These are phyloP conservation scores for Cymbopogon citratus DNA, from an alignment of 176 grass and related monocot genomes.

Conservation along the genomic window DNA sequence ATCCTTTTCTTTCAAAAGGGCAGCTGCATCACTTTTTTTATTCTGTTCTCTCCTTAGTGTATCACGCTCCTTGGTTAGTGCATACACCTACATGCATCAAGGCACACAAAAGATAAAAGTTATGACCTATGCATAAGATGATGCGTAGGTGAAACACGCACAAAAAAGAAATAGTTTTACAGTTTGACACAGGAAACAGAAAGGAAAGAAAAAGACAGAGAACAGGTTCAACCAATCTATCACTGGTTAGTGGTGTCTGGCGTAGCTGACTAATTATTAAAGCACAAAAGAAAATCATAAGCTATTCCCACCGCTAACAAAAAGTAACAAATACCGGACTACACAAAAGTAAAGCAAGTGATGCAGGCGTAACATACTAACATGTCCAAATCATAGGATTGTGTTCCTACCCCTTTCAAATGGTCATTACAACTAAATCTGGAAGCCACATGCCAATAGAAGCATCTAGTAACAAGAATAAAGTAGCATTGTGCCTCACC, in stretches of 20 bases:
- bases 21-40: constrained; percentile 89
- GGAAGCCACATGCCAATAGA: neutral
- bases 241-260: neutral
- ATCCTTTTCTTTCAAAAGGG: constrained; percentile 99
- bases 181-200: neutral
- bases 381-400: neutral
- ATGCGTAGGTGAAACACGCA: constrained; percentile 6
- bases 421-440: neutral
- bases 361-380: neutral
- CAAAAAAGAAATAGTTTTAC: neutral
- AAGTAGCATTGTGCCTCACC: constrained; percentile 36
- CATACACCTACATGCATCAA: constrained; percentile 72
- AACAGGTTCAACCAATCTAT: neutral
- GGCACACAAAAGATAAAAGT: constrained; percentile 12
- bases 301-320: neutral
- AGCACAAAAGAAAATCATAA: constrained; percentile 14
- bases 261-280: neutral
- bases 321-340: neutral
- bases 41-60: constrained; percentile 95
- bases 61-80: constrained; percentile 92
- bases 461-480: neutral
- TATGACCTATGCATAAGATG: constrained; percentile 1
- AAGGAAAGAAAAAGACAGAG: neutral
- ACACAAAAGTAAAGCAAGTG: neutral
- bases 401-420: neutral